Evolutionary conservation across 345 rosid species (phyloP), one percentile per base, ranked within the genome.

Genomic region (Aquilaria malaccensis): DNA sequence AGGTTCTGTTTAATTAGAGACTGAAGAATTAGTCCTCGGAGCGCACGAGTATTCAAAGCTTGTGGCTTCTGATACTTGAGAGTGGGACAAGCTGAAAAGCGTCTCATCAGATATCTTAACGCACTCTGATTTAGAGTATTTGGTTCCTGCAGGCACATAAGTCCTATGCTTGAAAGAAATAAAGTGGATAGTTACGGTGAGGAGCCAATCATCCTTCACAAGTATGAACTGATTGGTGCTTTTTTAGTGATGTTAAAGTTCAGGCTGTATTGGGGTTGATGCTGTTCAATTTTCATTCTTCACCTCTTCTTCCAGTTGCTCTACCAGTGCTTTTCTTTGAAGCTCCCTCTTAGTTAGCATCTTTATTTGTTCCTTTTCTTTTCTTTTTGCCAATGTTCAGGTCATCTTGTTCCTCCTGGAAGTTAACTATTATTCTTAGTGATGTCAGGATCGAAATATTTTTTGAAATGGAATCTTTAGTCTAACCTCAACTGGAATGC

Each of bases 121-220:
- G 46, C 62, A 58, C 67, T 76, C 86, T 77, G 78, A 83, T 76
- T 67, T 51, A 45, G 73, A 79, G 63, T 80, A 80, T 84, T 83
- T 93, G 88, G 77, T 89, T 89, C 86, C 81, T 93, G 97, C 96
- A 93, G 97, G 97, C 94, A 93, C 96, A 87, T 89, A 86, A 86
- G 73, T 76, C 76, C 74, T 70, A 63, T 72, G 64, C 71, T 71
- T 76, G 73, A 77, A 77, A 78, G 76, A 80, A 71, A 69, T 69
- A 73, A 71, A 73, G 70, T 68, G 76, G 76, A 70, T 70, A 52
- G 60, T 67, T 76, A 67, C 76, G 62, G 74, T 84, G 83, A 74
- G 75, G 74, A 80, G 73, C 71, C 70, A 74, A 82, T 79, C 90
- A 69, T 75, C 85, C 68, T 77, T 82, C 76, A 72, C 88, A 83